phyloP scores from a whole-genome alignment of 768 basidiomycete genomes.

The Boletus tylopilopsis region DNA sequence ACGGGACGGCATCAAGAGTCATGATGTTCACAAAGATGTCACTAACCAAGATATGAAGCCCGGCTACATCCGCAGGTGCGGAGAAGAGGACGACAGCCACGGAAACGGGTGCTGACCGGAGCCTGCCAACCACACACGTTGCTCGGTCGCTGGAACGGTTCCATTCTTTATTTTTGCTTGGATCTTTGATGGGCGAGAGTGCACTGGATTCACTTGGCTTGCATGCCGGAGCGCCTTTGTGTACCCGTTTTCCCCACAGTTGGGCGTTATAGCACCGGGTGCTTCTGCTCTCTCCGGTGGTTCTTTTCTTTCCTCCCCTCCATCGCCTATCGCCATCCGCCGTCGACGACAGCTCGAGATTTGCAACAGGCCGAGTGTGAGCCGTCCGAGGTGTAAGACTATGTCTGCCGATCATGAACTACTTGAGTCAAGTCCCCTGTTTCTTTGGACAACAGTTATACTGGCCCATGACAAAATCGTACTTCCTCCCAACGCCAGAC shows the following conservation, averaged over 20 bases:
- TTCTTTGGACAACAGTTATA: not conserved
- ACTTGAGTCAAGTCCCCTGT: not conserved
- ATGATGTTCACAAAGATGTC: not conserved
- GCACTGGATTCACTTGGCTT: not conserved
- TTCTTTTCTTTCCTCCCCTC: not conserved
- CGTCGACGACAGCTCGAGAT: not conserved
- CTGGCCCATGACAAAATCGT: not conserved
- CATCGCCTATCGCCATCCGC: not conserved
- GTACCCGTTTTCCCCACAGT: not conserved
- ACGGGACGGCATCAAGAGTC: not conserved
- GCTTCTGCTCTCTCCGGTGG: no score
- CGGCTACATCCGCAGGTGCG: slow-evolving; percentile 11
- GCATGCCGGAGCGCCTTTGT: not conserved
- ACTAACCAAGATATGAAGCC: no score
- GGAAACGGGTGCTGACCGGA: no score
- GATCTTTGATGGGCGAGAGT: slow-evolving; percentile 10
- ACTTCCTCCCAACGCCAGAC: no score
- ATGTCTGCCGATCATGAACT: not conserved
- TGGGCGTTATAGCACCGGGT: no score
- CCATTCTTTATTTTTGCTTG: not conserved
- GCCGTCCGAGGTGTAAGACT: no score
- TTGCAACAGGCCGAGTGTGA: not conserved
- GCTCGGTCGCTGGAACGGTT: no score
- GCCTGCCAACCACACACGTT: no score
- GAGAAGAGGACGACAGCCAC: no score